Conservation (phyloP, 345 rosid genomes). For the Acer campestre region DNA sequence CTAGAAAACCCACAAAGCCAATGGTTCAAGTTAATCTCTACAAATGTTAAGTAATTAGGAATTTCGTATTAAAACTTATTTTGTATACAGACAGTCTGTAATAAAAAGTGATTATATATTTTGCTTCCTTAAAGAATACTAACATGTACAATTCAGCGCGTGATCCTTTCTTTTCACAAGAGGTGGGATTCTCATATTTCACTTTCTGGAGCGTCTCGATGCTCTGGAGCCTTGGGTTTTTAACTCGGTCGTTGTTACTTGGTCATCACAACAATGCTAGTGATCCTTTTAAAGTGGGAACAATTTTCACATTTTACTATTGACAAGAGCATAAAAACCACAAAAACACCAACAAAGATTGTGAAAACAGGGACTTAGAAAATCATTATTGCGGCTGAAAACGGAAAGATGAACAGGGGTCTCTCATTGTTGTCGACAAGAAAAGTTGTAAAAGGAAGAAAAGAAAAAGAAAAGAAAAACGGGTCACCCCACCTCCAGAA, state of each 20-base stretch:
- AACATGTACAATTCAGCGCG: no score
- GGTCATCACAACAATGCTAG: not conserved
- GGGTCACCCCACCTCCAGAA: constrained; percentile 21
- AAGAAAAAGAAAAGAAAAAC: constrained; percentile 9
- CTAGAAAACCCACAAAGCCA: constrained; percentile 33
- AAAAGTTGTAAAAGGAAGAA: constrained; percentile 4
- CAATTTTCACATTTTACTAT: not conserved
- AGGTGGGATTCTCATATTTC: no score
- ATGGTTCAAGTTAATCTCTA: constrained; percentile 41
- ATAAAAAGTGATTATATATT: no score
- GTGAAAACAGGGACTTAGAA: constrained; percentile 12
- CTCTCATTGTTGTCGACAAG: constrained; percentile 18
- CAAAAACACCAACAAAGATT: constrained; percentile 1
- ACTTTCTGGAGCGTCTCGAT: not conserved
- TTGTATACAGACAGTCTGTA: not conserved
- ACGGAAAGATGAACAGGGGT: constrained; percentile 11
- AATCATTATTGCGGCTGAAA: constrained; percentile 19
- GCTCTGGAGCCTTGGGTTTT: not conserved
- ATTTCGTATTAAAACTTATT: no score
- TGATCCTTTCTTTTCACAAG: no score
- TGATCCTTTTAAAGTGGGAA: not conserved
- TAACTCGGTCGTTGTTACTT: not conserved
- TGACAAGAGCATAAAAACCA: not conserved
- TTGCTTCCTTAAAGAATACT: no score
- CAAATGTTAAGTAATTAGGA: not conserved